A percentile compares a stretch with the other conserved stretches of the same genome.
Evolutionary conservation across 805 yeast species (phyloP).

Genomic region (Barnettozyma vustinii): DNA sequence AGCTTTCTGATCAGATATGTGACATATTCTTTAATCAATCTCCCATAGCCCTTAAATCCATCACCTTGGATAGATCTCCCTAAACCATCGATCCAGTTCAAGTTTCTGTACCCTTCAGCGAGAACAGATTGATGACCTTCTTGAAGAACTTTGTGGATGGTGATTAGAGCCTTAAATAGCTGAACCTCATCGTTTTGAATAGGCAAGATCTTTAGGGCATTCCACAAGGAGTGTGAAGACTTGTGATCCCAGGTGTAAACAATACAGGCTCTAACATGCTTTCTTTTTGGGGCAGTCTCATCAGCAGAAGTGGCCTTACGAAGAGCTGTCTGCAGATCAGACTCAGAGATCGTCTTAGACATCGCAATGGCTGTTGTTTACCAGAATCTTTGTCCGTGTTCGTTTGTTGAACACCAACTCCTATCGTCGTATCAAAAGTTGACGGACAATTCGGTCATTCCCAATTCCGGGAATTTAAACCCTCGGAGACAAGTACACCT

Average conservation of each 20-base stretch:
- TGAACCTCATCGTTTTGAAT: conserved; percentile 78
- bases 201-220: conserved; percentile 72
- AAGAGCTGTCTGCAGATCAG: conserved; percentile 35
- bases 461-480: not conserved
- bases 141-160: conserved; percentile 88
- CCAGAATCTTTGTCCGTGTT: not conserved
- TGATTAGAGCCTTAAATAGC: conserved; percentile 77
- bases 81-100: conserved; percentile 72
- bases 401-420: not conserved
- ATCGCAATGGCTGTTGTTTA: conserved; percentile 4
- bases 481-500: not conserved
- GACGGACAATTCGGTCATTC: not conserved
- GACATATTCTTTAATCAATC: conserved; percentile 73
- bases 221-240: conserved; percentile 80
- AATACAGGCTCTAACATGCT: conserved; percentile 92
- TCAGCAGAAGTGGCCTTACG: conserved; percentile 83
- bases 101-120: conserved; percentile 72
- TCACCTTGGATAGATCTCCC: conserved; percentile 46
- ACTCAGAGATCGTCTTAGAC: conserved; percentile 27
- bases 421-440: not conserved
- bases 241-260: conserved; percentile 96
- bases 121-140: conserved; percentile 92
- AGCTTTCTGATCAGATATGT: conserved; percentile 65
- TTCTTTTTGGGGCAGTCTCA: conserved; percentile 90
- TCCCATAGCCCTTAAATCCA: conserved; percentile 50